These are phyloP conservation scores for Spathaspora boniae DNA, from an alignment of 805 yeast species.

Conservation along the genomic window DNA sequence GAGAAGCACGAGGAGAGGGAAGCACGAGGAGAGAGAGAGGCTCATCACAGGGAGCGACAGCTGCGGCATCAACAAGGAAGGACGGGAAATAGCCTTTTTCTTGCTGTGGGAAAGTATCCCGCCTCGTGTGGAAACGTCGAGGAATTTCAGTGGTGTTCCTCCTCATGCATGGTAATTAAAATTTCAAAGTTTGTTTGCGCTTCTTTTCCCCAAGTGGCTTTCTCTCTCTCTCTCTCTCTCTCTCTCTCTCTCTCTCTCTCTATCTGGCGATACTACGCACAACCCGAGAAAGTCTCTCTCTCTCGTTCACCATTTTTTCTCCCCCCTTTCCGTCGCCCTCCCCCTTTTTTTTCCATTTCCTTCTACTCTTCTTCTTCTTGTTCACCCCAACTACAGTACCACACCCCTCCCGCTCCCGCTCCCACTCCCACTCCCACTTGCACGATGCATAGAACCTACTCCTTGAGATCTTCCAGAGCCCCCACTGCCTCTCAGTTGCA, in stretches of 20 bases:
- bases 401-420: no score
- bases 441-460: constrained; percentile 79
- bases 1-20: no score
- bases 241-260: constrained; percentile 2
- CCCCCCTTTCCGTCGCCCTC: constrained; percentile 1
- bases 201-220: neutral
- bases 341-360: neutral
- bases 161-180: neutral
- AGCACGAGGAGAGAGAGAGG: no score
- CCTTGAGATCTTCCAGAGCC: constrained; percentile 73
- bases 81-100: no score
- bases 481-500: constrained; percentile 81
- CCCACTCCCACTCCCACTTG: neutral
- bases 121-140: no score
- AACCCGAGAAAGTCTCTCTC: neutral
- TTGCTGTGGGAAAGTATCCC: no score
- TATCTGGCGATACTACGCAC: neutral
- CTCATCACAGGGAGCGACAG: no score
- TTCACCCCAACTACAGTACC: neutral
- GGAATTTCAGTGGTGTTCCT: neutral
- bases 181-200: neutral
- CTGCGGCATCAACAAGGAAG: no score
- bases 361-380: neutral
- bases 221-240: neutral
- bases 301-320: constrained; percentile 1